Base-by-base conservation (phyloP, 352 stramenopile genomes). In the Phytophthora idaei region DNA sequence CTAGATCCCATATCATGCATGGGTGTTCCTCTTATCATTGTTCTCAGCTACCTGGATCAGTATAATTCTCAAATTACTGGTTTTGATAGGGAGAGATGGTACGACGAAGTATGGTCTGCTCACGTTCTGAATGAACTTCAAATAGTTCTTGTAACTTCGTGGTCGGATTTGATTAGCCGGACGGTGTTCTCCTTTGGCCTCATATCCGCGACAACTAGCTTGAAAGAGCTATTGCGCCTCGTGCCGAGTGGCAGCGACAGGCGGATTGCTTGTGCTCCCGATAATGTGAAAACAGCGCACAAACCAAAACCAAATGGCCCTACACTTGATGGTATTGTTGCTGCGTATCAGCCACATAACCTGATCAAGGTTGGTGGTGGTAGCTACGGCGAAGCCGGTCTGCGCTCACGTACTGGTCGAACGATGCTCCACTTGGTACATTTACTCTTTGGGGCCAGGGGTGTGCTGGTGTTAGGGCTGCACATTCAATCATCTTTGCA, bases 1-100 rank as follows among this genome's bases (percentile, higher is more conserved):
- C 46, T 82, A 0, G 67, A 82, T n/a, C 64, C 81, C 27, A 28
- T 76, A 10, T 74, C 70, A 0, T 76, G 61, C 2, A 39, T 81
- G 1, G 73, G 75, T 2, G 42, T 73, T 0, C 63, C 73, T 1
- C 37, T 69, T 0, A 67, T 69, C 41, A 28, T 83, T 4, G 60
- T 64, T 3, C 25, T 61, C 3, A 42, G 47, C 21, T 80, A 83
- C 32, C 12, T 70, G 0, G 15, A 32, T 12, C 36, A 69, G 3
- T 80, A 78, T 28, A 56, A 78, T 28, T 46, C 54, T 7, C 3
- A 27, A 0, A 21, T 52, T 5, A 28, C 41, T 0, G 64, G 68
- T 5, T 76, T 86, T 48, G 8, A 28, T 49, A 28, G 49, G 37
- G 39, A 45, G 39, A 45, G 15, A 17, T 84, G 73, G 77, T 80